Base-by-base conservation (phyloP, 106 monocot species). In the Cymbidium sinense region DNA sequence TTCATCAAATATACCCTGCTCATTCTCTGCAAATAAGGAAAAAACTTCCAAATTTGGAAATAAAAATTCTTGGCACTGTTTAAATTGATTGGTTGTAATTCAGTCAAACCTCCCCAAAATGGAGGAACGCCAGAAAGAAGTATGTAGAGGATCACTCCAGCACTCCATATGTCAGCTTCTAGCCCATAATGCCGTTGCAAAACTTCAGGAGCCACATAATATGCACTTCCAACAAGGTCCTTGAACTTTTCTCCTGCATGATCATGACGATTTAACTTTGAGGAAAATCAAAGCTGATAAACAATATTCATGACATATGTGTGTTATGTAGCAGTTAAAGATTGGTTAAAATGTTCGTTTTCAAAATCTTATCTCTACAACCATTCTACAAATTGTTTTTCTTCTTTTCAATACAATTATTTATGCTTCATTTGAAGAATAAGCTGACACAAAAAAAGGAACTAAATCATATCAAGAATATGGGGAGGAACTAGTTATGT, bases 161-260 rank as follows among this genome's bases (percentile, higher is more conserved):
- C 95, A 86, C 95, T 95, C 90, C 90, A 95, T 52, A 95, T 79
- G 85, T 95, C 95, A 72, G 88, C 88, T 39, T 93, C 95, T 50
- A 85, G 77, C 31, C 95, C 93, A 81, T 95, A 95, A 18, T 84
- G 19, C 5, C 86, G 75, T 43, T 58, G 81, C 58, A 95, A 35
- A 12, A 95, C 95, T 85, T 95, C 95, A 70, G 95, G 95, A 43
- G 95, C 92, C 43, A 95, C 90, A 83, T 95, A 95, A 70, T 95
- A 95, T 50, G 90, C 95, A 78, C 95, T 95, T 39, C 95, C 95
- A 28, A 95, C 93, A 61, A 95, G 77, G 65, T 95, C 95, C 76
- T 73, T 87, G 69, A 88, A 93, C 36, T 51, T 75, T 64, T 93
- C 82, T 79, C 92, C 95, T 95, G 81, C 79, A 81, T 4, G 11